phyloP scores from a whole-genome alignment of 2,329 filamentous ascomycete species.

The Grosmannia penicillata region DNA sequence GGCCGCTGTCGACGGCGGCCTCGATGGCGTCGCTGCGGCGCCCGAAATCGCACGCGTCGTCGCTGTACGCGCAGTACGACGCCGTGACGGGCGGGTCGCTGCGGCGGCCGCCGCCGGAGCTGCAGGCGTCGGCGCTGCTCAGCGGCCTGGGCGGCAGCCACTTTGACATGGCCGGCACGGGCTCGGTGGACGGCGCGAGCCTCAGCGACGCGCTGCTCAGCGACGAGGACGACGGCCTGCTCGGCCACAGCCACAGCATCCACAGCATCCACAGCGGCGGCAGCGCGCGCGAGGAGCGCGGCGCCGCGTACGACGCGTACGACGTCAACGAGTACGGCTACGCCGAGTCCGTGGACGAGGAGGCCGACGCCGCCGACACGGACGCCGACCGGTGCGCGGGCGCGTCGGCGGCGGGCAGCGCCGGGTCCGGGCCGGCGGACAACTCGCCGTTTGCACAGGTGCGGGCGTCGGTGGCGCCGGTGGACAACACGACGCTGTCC shows the following conservation, averaged over 20 bases:
- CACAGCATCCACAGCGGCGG: too few species aligned
- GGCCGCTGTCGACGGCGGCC: too few species aligned
- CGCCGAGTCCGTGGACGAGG: background rate
- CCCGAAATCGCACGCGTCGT: conserved; percentile 7
- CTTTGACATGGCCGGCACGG: conserved; percentile 27
- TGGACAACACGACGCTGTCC: conserved; percentile 61
- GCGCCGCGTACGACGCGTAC: background rate
- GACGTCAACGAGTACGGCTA: conserved; percentile 2
- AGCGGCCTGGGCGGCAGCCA: conserved; percentile 30
- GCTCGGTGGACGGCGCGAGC: conserved; percentile 19
- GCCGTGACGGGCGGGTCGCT: conserved; percentile 11
- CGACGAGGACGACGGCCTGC: conserved; percentile 1
- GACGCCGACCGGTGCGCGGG: too few species aligned
- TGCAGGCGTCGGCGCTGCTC: conserved; percentile 35
- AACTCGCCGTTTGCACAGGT: conserved; percentile 69
- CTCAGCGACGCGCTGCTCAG: background rate
- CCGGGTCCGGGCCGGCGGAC: conserved; percentile 45
- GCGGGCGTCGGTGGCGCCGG: conserved; percentile 62
- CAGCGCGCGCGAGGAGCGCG: background rate
- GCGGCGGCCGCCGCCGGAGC: conserved; percentile 26
- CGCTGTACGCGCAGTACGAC: conserved; percentile 9
- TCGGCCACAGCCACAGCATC: too few species aligned
- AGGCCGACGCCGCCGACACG: background rate
- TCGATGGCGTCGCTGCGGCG: conserved; percentile 8
- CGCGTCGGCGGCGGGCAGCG: too few species aligned